A percentile compares a stretch with the other conserved stretches of the same genome.
phyloP scores from a whole-genome alignment of 345 rosid species.

The Psidium guajava region DNA sequence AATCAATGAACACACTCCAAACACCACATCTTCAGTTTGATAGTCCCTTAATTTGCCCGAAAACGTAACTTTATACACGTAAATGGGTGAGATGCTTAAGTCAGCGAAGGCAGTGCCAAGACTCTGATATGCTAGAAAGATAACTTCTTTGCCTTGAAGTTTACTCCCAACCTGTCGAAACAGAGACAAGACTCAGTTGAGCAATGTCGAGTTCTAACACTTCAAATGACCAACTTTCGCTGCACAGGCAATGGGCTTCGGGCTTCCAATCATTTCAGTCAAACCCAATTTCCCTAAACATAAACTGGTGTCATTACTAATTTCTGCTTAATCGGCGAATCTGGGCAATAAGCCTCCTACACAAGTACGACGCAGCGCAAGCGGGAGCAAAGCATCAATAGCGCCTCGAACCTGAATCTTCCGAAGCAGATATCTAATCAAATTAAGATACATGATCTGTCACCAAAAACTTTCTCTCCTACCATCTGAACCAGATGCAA shows the following conservation, averaged over 20 bases:
- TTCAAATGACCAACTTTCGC: not conserved
- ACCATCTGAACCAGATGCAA: not conserved
- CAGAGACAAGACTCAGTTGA: not conserved
- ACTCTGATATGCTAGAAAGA: slow-evolving; percentile 77
- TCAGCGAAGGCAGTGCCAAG: slow-evolving; percentile 73
- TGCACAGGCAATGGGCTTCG: not conserved
- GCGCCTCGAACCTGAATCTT: not conserved
- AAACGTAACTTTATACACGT: slow-evolving; percentile 71
- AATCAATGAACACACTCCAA: slow-evolving; percentile 75
- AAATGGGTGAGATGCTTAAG: slow-evolving; percentile 77
- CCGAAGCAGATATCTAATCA: not conserved
- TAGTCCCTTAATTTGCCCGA: slow-evolving; percentile 48
- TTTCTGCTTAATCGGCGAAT: not conserved
- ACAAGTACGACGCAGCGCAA: not conserved
- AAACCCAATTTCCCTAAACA: not conserved
- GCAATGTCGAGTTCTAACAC: not conserved
- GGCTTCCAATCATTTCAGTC: not conserved
- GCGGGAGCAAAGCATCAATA: not conserved
- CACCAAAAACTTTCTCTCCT: not conserved
- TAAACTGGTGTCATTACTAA: not conserved
- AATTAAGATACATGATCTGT: not conserved
- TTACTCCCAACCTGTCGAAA: slow-evolving; percentile 46
- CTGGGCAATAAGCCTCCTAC: not conserved
- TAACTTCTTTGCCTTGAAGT: slow-evolving; percentile 31
- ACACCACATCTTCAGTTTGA: slow-evolving; percentile 51